Conservation (phyloP, 169 alveolate species). For the Theileria equi region DNA sequence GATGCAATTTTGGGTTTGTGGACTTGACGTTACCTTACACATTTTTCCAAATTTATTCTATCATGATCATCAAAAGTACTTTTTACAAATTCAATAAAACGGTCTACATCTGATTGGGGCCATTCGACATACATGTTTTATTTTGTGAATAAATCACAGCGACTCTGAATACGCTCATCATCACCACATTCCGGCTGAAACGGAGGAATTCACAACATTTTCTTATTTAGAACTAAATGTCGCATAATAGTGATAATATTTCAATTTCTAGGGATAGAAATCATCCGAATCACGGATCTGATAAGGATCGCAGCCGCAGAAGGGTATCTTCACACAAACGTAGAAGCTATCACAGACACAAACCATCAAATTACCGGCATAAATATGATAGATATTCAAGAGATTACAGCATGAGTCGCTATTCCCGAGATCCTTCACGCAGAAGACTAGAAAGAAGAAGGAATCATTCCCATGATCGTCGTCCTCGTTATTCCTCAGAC, state of each 20-base stretch:
- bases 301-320: no score
- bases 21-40: conserved; percentile 22
- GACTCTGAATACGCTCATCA: no score
- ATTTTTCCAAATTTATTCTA: conserved; percentile 26
- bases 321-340: conserved; percentile 21
- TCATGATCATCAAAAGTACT: conserved; percentile 29
- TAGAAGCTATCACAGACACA: conserved; percentile 22
- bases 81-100: conserved; percentile 21
- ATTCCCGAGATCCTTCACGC: neutral
- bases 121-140: conserved; percentile 10
- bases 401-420: conserved; percentile 4
- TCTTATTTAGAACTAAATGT: neutral
- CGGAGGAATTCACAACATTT: neutral
- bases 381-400: neutral
- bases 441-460: neutral
- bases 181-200: no score
- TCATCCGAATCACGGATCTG: conserved; percentile 5
- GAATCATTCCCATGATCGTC: neutral
- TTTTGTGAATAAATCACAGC: no score
- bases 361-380: neutral
- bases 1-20: neutral
- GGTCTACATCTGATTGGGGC: conserved; percentile 14
- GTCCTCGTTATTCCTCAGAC: neutral
- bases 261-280: conserved; percentile 1
- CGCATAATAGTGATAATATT: conserved; percentile 1